Evolutionary conservation across 1,139 yeast species (phyloP).

Genomic region (Taphrina betulina): DNA sequence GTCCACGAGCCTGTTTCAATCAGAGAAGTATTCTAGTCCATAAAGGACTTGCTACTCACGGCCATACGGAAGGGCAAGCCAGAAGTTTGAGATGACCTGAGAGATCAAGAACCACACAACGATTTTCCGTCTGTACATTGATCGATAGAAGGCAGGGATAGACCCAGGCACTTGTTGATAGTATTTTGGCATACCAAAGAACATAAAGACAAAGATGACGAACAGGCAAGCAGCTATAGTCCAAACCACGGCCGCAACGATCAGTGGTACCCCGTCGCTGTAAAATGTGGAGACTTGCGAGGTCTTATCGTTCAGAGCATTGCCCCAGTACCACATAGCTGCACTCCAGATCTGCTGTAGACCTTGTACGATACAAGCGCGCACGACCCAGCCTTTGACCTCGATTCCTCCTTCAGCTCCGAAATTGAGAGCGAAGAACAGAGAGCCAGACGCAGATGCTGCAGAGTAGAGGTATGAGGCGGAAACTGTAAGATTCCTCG

Average conservation of each 20-base stretch:
- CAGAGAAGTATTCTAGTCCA: too few relatives aligned
- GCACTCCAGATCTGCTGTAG: conserved; percentile 34
- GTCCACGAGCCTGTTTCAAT: conserved; percentile 32
- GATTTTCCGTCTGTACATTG: conserved; percentile 27
- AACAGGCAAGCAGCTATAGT: conserved; percentile 10
- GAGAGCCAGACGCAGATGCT: conserved; percentile 34
- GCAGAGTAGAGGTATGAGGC: conserved; percentile 28
- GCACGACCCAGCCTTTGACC: conserved; percentile 30
- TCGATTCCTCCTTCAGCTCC: conserved; percentile 33
- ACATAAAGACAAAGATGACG: conserved; percentile 13
- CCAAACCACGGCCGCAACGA: conserved; percentile 25
- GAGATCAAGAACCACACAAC: conserved; percentile 34
- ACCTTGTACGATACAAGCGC: conserved; percentile 35
- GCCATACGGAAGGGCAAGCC: conserved; percentile 33
- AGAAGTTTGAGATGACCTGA: conserved; percentile 26
- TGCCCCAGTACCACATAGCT: conserved; percentile 34
- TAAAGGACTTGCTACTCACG: too few relatives aligned
- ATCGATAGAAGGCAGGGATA: conserved; percentile 32
- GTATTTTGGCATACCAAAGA: conserved; percentile 32
- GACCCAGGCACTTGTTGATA: conserved; percentile 32
- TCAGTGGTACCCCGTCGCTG: conserved; percentile 16
- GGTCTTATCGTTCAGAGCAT: conserved; percentile 10
- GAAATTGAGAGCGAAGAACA: conserved; percentile 32
- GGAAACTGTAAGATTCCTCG: conserved; percentile 16
- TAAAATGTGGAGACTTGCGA: conserved; percentile 10